These are phyloP conservation scores for Cyberlindnera americana DNA, from an alignment of 805 yeast species.

Conservation along the genomic window DNA sequence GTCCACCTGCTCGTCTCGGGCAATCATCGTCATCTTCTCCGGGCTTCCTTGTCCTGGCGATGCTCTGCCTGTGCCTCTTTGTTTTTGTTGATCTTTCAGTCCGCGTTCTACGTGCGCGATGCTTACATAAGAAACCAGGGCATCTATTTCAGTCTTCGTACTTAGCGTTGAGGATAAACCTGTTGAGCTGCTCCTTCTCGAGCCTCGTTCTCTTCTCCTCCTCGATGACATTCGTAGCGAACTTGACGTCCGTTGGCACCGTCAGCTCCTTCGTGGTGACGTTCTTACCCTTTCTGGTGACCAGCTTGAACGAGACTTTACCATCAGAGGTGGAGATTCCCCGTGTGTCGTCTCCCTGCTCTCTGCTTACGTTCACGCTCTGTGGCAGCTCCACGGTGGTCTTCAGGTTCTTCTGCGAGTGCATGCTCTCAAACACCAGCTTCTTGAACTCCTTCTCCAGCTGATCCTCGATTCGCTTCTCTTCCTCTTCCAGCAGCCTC, in stretches of 20 bases:
- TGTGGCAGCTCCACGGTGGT: slow-evolving; percentile 18
- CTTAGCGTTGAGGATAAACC: slow-evolving; percentile 42
- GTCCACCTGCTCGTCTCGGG: slow-evolving; percentile 18
- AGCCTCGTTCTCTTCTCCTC: slow-evolving; percentile 47
- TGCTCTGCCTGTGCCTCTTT: background rate
- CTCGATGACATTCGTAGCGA: slow-evolving; percentile 49
- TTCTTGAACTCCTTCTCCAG: slow-evolving; percentile 55
- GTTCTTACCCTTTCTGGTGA: slow-evolving; percentile 52
- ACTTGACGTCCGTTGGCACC: slow-evolving; percentile 51
- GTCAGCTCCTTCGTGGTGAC: slow-evolving; percentile 40
- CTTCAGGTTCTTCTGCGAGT: slow-evolving; percentile 21
- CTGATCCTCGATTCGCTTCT: slow-evolving; percentile 44
- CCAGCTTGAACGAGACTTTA: slow-evolving; percentile 45
- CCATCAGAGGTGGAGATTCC: slow-evolving; percentile 9
- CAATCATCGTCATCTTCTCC: slow-evolving; percentile 1
- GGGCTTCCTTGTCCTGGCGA: background rate
- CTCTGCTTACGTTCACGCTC: background rate
- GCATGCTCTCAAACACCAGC: slow-evolving; percentile 50
- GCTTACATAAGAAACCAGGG: too few species aligned
- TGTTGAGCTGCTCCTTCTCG: slow-evolving; percentile 56
- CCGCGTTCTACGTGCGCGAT: too few species aligned
- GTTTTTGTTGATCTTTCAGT: background rate
- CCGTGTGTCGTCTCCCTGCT: slow-evolving; percentile 36
- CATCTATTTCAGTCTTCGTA: slow-evolving; percentile 27
- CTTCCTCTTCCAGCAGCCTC: slow-evolving; percentile 38